Percentiles rank a stretch among this genome's conserved stretches.
Conservation (phyloP, 352 stramenopile species). For the Pythium phragmiticola region DNA sequence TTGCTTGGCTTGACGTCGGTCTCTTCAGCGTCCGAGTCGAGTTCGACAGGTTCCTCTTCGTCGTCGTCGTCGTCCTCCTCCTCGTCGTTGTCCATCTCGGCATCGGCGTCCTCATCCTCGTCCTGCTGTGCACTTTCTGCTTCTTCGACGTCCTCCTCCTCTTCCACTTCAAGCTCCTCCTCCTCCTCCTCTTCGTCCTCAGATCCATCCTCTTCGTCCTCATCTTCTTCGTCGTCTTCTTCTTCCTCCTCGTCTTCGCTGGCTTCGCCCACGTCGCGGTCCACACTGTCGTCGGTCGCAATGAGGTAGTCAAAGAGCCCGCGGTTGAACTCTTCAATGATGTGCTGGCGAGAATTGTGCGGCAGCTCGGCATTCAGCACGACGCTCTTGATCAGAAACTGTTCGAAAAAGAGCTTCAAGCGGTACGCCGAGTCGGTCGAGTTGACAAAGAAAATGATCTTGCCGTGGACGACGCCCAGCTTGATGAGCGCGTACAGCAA, state of each 20-base stretch:
- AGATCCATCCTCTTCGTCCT: conserved; percentile 41
- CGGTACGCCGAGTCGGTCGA: conserved; percentile 92
- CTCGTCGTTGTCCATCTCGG: conserved; percentile 60
- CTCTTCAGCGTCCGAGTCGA: conserved; percentile 30
- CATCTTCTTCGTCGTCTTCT: conserved; percentile 63
- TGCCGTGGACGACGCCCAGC: conserved; percentile 96
- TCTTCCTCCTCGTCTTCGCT: conserved; percentile 69
- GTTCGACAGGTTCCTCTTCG: conserved; percentile 36
- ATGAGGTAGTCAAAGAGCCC: conserved; percentile 99
- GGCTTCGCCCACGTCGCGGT: conserved; percentile 69
- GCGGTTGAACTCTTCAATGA: conserved; percentile 94
- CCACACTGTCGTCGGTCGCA: conserved; percentile 96
- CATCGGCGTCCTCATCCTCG: conserved; percentile 71
- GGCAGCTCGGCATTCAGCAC: conserved; percentile 99
- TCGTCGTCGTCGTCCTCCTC: conserved; percentile 35
- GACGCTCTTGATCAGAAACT: conserved; percentile 97
- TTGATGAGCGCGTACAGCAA: conserved; percentile 98
- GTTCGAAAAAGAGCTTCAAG: conserved; percentile 99
- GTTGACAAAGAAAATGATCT: conserved; percentile 99
- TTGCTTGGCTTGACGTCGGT: conserved; percentile 3
- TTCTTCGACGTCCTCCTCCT: conserved; percentile 31
- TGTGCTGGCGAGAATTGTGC: conserved; percentile 96
- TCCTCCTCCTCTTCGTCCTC: conserved; percentile 45
- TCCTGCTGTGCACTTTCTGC: conserved; percentile 25
- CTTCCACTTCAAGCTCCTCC: conserved; percentile 37